Base-by-base conservation (phyloP, 352 stramenopile genomes). In the Phytophthora ohioensis region DNA sequence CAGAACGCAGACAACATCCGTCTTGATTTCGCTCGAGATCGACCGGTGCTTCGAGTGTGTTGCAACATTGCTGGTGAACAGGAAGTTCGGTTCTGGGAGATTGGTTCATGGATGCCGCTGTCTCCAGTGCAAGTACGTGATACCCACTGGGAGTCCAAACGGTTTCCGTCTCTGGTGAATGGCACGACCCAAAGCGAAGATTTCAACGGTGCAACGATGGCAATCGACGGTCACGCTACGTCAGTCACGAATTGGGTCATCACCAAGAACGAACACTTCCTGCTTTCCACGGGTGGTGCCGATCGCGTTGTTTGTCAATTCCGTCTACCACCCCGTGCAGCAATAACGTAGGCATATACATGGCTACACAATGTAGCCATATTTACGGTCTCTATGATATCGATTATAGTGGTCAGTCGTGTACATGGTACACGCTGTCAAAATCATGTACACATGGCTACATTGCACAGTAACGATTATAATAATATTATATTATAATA, bases 241-340 rank as follows among this genome's bases (percentile, higher is more conserved):
- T 80, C 91, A 46, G 85, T 95, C 39, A 93, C 83, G 34, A 91
- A 78, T 41, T 92, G 81, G 67, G 49, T 54, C 42, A 91, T 96
- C 56, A 91, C 76, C 15, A 69, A 76, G 32, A 80, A 84, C 64
- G 88, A 95, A 34, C 78, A 81, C 36, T 94, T 81, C 56, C 12
- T 96, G 48, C 67, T 96, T 10, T 85, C 91, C n/a, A 82, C 80
- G 0, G 91, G 87, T 11, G 91, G 91, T 5, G 46, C 75, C 27
- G 91, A 97, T 62, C 88, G 89, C 47, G 76, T 85, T 15, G 68
- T 97, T n/a, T 94, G 91, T 48, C 91, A 97, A 76, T 97, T 87
- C 59, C 73, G 77, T 21, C 57, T 73, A 0, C 57, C 53, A 36
- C 35, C 59, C 46, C 35, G 52, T 3, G 31, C 17, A 2, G 21